Evolutionary conservation across 768 basidiomycete species (phyloP), one percentile per base, ranked within the genome.

Genomic region (Leucocoprinus leucothites): DNA sequence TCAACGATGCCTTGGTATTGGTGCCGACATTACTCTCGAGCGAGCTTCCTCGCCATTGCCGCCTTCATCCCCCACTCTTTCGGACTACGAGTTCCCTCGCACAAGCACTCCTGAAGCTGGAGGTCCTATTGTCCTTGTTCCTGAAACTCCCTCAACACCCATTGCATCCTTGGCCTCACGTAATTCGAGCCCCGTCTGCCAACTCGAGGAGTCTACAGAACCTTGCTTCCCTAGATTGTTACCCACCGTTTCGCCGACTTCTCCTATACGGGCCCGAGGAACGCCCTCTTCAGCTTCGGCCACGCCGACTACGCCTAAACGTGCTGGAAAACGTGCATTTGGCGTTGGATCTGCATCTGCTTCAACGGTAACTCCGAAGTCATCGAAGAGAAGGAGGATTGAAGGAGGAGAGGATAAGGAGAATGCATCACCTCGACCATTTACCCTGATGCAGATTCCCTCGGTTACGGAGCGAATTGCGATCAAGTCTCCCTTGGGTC

Each of bases 391-490:
- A 56, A 70, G 74, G 49, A 66, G 70, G 58, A 49, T 67, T 25
- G 66, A 63, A 14, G 60, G 61, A 6, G 64, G 63, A 2, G 67
- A 82, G 0, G 68, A 85, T 65, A 89, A 89, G 68, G 87, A 90
- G 64, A 89, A 89, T 61, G 56, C 67, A 28, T 78, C 78, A 0
- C 83, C 81, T 61, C 61, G 8, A 50, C 21, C 24, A 24, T 6
- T 26, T 35, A 25, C 28, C 19, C n/a, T 51, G 45, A 45, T n/a
- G 19, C 44, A 63, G 25, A 65, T 70, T 45, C 53, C 71, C 1
- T 70, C 79, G 35, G 71, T 79, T 19, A 58, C 71, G 26, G 83
- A 86, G 55, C 75, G 78, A 26, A 73, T 81, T 45, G 74, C 71
- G 1, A 59, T 67, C 40, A 65, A 65, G n/a, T 71, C 74, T 3